These are phyloP conservation scores for Stagonosporopsis cucurbitacearum DNA, from an alignment of 2,329 filamentous ascomycete species.

Conservation along the genomic window DNA sequence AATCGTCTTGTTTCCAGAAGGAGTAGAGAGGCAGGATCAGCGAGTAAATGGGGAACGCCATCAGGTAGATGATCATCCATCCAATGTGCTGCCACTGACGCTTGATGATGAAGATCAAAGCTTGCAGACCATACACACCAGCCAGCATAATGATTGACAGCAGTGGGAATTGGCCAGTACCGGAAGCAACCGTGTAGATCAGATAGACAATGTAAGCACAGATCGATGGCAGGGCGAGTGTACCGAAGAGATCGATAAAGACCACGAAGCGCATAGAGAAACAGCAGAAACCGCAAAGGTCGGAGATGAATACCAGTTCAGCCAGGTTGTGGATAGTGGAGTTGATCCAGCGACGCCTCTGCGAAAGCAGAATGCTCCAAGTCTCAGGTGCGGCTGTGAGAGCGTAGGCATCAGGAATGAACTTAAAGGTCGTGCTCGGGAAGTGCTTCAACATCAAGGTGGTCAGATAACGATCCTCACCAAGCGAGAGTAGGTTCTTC, in stretches of 20 bases:
- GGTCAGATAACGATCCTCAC: conserved; percentile 96
- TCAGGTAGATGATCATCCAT: conserved; percentile 98
- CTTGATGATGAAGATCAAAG: conserved; percentile 94
- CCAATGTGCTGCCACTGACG: conserved; percentile 98
- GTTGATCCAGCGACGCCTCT: conserved; percentile 99
- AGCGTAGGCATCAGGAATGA: conserved; percentile 89
- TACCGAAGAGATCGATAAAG: conserved; percentile 91
- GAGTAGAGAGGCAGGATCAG: conserved; percentile 93
- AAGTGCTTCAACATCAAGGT: conserved; percentile 99
- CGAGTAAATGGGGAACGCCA: conserved; percentile 94
- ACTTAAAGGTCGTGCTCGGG: conserved; percentile 94
- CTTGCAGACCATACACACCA: conserved; percentile 93
- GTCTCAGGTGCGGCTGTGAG: conserved; percentile 92
- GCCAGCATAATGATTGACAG: conserved; percentile 90
- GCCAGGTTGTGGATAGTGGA: conserved; percentile 96
- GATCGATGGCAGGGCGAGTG: conserved; percentile 88
- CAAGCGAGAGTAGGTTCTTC: conserved; percentile 90
- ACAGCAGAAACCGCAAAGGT: conserved; percentile 98
- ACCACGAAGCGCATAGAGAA: conserved; percentile 98
- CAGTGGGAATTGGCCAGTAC: conserved; percentile 77
- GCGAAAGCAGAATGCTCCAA: conserved; percentile 94
- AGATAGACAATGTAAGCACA: conserved; percentile 87
- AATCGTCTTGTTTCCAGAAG: conserved; percentile 99
- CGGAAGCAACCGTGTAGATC: conserved; percentile 76
- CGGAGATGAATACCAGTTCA: conserved; percentile 86